Conservation (phyloP, 371 early-diverging fungal genomes). For the Mucor plumbeus region DNA sequence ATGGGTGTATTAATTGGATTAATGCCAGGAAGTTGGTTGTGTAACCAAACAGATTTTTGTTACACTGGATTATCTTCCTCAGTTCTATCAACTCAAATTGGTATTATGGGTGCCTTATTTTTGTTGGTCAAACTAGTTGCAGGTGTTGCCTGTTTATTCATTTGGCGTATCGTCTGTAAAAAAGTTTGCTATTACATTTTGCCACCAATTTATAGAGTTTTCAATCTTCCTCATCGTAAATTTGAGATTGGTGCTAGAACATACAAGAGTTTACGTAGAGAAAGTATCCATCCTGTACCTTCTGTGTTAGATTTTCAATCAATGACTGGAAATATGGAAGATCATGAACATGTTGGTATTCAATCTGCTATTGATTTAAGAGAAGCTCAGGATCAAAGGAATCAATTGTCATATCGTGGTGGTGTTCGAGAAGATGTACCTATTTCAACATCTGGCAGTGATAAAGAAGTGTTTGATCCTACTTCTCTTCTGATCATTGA, state of each 20-base stretch:
- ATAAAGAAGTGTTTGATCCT: conserved; percentile 35
- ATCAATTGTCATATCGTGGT: conserved; percentile 44
- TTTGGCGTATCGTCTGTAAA: conserved; percentile 68
- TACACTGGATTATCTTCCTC: conserved; percentile 42
- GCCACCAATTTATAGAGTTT: conserved; percentile 67
- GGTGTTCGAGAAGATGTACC: conserved; percentile 21
- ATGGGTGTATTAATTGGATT: conserved; percentile 73
- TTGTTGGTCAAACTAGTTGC: conserved; percentile 52
- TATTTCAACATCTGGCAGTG: conserved; percentile 10
- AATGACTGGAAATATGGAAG: conserved; percentile 51
- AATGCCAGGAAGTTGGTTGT: conserved; percentile 66
- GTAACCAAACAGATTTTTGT: conserved; percentile 47
- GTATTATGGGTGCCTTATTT: conserved; percentile 35
- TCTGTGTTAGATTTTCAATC: conserved; percentile 65
- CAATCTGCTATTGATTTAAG: conserved; percentile 64
- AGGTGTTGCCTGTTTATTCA: conserved; percentile 64
- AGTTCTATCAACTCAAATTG: conserved; percentile 37
- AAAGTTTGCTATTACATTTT: conserved; percentile 60
- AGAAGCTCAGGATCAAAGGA: conserved; percentile 50
- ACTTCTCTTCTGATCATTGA: conserved; percentile 49
- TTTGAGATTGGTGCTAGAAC: conserved; percentile 63
- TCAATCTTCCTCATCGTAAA: conserved; percentile 65
- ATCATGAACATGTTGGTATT: conserved; percentile 56
- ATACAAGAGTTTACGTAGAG: conserved; percentile 61
- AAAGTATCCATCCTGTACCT: conserved; percentile 67